Evolutionary conservation across 257 asterid species (phyloP), one percentile per base, ranked within the genome.

Genomic region (Petunia secreta): DNA sequence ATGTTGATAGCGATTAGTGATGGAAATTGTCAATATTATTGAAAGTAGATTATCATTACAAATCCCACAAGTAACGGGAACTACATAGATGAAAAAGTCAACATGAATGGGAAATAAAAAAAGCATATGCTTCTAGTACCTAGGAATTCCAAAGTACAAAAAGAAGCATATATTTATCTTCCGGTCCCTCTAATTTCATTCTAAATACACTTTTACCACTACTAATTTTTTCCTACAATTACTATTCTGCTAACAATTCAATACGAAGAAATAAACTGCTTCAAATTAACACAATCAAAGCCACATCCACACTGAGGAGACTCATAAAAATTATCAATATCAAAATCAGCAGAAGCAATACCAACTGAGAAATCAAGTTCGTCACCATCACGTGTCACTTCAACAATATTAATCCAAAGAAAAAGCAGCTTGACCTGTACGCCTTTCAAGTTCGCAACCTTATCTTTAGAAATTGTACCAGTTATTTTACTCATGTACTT

Each of bases 241-340:
- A 2, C 68, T 63, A 43, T 38, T 64, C 50, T 8, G 71, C 14
- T 14, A 65, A 14, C 25, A 0, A 66, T 66, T 66, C 53, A 66
- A 66, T 0, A 66, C 2, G 53, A 66, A 41, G 75, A 15, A 37
- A 66, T 40, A 40, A 66, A 53, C 7, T 40, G 37, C 75, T 41
- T 66, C 53, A 66, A 66, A 66, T 6, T 25, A 2, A 43, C 79
- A 79, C 93, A 88, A 40, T 75, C 75, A 75, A 91, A 88, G 5
- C 91, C 93, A 74, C 92, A 88, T 0, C 95, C 95, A 80, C 95
- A 91, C 73, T 78, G 86, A 1, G 95, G 93, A 41, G 87, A 82
- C 75, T 52, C 88, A 6, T 81, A 69, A 63, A 89, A 91, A 43
- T 83, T 84, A 48, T 75, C 68, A 3, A 84, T 82, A 0, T 86